phyloP scores from a whole-genome alignment of 164 flowering plant genomes.

The Dillenia turbinata region DNA sequence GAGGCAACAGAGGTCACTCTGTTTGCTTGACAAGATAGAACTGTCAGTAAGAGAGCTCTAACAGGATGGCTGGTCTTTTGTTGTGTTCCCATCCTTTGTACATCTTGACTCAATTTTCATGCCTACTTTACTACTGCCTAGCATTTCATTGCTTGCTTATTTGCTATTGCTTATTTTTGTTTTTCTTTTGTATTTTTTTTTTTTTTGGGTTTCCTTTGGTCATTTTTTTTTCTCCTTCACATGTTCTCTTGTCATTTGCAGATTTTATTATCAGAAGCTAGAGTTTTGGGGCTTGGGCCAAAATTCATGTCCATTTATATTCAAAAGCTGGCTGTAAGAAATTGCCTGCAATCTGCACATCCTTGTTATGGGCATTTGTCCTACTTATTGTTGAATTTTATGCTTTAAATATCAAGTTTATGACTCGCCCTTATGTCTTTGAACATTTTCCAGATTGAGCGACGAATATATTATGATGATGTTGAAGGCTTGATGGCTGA shows the following conservation, averaged over 20 bases:
- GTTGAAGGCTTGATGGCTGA: slow-evolving; percentile 70
- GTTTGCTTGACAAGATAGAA: not conserved
- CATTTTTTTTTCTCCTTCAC: not conserved
- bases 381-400: not conserved
- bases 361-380: not conserved
- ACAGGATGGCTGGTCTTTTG: not conserved
- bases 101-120: not conserved
- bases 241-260: slow-evolving; percentile 21
- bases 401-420: not conserved
- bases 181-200: not conserved
- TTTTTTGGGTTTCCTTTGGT: not conserved
- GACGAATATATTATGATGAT: slow-evolving; percentile 87
- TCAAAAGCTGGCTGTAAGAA: slow-evolving; percentile 67
- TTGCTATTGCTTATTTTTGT: not conserved
- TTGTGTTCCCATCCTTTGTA: not conserved
- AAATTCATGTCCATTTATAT: slow-evolving; percentile 87
- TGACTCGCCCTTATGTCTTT: slow-evolving; percentile 2
- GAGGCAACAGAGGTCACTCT: not conserved
- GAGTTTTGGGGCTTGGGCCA: slow-evolving; percentile 92
- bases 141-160: too few species aligned
- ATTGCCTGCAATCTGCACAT: not conserved
- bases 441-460: slow-evolving; percentile 57
- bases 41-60: not conserved
- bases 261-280: slow-evolving; percentile 70
- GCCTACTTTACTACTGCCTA: not conserved